These are phyloP conservation scores for Solidago caesia DNA, from an alignment of 129 eudicot species.

Conservation along the genomic window DNA sequence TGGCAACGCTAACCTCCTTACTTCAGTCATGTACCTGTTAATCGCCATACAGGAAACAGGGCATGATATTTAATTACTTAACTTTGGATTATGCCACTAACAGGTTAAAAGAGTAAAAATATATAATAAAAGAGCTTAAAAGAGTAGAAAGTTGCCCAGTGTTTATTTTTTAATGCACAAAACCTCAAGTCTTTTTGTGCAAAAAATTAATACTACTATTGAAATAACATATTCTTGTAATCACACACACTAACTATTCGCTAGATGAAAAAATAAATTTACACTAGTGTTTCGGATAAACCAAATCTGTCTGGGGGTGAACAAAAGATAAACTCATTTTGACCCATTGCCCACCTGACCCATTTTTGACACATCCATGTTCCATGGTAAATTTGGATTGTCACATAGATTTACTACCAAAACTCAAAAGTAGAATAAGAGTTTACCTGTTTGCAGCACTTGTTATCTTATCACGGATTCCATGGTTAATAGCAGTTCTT, in stretches of 20 bases:
- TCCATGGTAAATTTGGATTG: neutral
- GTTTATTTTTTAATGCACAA: neutral
- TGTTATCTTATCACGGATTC: slow-evolving; percentile 82
- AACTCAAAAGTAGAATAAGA: neutral
- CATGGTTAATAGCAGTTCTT: slow-evolving; percentile 52
- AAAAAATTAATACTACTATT: neutral
- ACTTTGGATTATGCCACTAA: neutral
- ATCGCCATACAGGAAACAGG: neutral
- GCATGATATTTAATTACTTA: neutral
- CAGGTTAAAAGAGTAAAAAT: neutral
- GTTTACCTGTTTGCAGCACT: slow-evolving; percentile 97
- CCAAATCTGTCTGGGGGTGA: too few relatives aligned
- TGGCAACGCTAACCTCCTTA: slow-evolving; percentile 80
- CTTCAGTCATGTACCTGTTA: slow-evolving; percentile 88
- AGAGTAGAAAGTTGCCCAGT: neutral
- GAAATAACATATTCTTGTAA: too few relatives aligned
- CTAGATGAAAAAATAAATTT: too few relatives aligned
- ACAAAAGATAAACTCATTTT: too few relatives aligned
- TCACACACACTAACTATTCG: too few relatives aligned
- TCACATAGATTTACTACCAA: neutral
- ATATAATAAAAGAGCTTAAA: neutral
- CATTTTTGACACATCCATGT: neutral
- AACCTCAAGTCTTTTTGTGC: neutral
- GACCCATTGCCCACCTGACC: neutral
- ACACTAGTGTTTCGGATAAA: too few relatives aligned